Conservation (phyloP, 768 basidiomycete genomes). For the Tylopilus intermedius region DNA sequence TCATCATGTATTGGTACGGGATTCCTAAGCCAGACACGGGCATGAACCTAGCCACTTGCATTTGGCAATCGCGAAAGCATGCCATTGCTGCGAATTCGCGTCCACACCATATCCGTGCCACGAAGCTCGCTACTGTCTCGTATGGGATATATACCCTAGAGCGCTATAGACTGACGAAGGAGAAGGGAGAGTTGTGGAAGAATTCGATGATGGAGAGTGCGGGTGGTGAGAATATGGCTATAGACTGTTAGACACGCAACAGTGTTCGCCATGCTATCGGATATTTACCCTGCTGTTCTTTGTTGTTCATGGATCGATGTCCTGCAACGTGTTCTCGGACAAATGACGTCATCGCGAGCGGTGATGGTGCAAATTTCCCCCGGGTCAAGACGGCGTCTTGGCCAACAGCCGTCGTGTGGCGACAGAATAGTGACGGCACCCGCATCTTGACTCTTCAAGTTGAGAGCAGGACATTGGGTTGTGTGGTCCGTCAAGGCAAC, state of each 20-base stretch:
- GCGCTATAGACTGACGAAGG: slow-evolving; percentile 69
- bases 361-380: neutral
- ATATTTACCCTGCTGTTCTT: neutral
- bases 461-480: too few species aligned
- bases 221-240: slow-evolving; percentile 49
- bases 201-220: slow-evolving; percentile 60
- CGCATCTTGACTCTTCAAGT: too few species aligned
- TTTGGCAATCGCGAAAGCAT: slow-evolving; percentile 87
- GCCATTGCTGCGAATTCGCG: slow-evolving; percentile 76
- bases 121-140: slow-evolving; percentile 68
- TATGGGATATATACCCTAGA: slow-evolving; percentile 80
- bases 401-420: too few species aligned
- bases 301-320: neutral
- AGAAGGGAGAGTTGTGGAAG: slow-evolving; percentile 52
- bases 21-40: slow-evolving; percentile 70
- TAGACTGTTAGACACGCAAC: too few species aligned
- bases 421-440: too few species aligned
- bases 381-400: neutral
- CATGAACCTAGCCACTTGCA: slow-evolving; percentile 90
- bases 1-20: slow-evolving; percentile 95
- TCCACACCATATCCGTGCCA: slow-evolving; percentile 78
- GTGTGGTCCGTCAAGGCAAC: too few species aligned
- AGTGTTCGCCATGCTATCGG: too few species aligned
- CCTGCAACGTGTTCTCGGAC: neutral
- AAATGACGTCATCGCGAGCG: neutral